phyloP scores from a whole-genome alignment of 139 green algal genomes.

The Tetraselmis striata region DNA sequence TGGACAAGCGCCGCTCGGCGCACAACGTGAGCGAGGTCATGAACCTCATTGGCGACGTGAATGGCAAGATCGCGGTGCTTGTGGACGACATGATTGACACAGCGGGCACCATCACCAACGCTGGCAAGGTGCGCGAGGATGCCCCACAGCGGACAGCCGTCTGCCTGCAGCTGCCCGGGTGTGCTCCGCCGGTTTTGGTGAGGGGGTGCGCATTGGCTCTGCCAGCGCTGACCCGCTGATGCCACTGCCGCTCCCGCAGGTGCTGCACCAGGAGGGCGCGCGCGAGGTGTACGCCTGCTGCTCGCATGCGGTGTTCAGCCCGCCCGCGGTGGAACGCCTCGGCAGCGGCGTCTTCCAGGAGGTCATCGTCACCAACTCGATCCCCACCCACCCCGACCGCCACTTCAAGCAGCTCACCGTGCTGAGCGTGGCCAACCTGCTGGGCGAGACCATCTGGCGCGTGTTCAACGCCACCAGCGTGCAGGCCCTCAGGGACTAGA shows the following conservation, averaged over 20 bases:
- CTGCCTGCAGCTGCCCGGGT: no score
- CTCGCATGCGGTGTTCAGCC: constrained; percentile 93
- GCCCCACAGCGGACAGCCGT: not conserved
- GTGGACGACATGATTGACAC: constrained; percentile 99
- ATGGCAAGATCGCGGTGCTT: constrained; percentile 95
- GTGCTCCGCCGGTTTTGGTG: no score
- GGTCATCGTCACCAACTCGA: constrained; percentile 99
- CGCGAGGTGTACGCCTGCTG: constrained; percentile 91
- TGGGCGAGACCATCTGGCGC: constrained; percentile 98
- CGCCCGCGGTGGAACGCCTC: constrained; percentile 87
- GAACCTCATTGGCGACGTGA: constrained; percentile 99
- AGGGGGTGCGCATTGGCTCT: no score
- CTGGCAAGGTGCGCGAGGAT: constrained; percentile 48
- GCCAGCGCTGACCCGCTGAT: no score
- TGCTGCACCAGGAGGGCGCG: constrained; percentile 75
- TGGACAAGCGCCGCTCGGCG: constrained; percentile 91
- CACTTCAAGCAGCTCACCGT: constrained; percentile 96
- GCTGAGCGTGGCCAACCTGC: constrained; percentile 89
- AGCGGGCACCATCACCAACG: constrained; percentile 95
- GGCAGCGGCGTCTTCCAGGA: constrained; percentile 77
- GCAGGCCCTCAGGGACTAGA: constrained; percentile 50
- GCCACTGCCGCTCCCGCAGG: no score
- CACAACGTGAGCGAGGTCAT: constrained; percentile 99
- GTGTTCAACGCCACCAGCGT: constrained; percentile 89
- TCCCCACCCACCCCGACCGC: constrained; percentile 65